Conservation (phyloP, 2,329 filamentous ascomycete genomes). For the Cordyceps pruinosa region DNA sequence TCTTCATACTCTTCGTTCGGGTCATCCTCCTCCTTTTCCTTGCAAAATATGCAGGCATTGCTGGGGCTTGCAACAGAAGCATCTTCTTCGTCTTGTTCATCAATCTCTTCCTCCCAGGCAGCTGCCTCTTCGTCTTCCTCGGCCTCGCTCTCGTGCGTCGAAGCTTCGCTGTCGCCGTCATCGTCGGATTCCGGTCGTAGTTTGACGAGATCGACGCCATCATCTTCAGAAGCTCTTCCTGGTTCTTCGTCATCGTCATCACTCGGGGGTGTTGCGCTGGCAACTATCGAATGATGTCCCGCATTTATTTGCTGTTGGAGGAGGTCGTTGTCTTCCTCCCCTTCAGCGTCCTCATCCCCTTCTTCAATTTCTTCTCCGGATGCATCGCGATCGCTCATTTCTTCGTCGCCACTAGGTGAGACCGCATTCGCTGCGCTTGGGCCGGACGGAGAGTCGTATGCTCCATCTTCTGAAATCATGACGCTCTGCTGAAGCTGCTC, state of each 20-base stretch:
- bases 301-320: slow-evolving; percentile 21
- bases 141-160: slow-evolving; percentile 35
- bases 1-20: slow-evolving; percentile 75
- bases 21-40: slow-evolving; percentile 74
- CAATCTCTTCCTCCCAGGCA: slow-evolving; percentile 49
- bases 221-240: slow-evolving; percentile 38
- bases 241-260: slow-evolving; percentile 25
- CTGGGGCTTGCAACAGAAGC: slow-evolving; percentile 31
- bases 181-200: slow-evolving; percentile 44
- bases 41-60: slow-evolving; percentile 63
- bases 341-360: slow-evolving; percentile 36
- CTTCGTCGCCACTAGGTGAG: slow-evolving; percentile 27
- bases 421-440: slow-evolving; percentile 16
- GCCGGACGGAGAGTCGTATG: slow-evolving; percentile 25
- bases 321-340: slow-evolving; percentile 34
- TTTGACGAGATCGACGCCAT: slow-evolving; percentile 51
- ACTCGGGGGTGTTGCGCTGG: background rate
- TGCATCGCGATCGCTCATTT: slow-evolving; percentile 33
- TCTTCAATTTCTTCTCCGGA: slow-evolving; percentile 33
- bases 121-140: slow-evolving; percentile 27
- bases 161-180: slow-evolving; percentile 25
- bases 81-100: slow-evolving; percentile 51
- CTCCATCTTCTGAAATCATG: slow-evolving; percentile 43
- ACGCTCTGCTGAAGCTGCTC: slow-evolving; percentile 52
- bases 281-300: background rate